These are phyloP conservation scores for Medakamo hakoo DNA, from an alignment of 139 green algal genomes.

Conservation along the genomic window DNA sequence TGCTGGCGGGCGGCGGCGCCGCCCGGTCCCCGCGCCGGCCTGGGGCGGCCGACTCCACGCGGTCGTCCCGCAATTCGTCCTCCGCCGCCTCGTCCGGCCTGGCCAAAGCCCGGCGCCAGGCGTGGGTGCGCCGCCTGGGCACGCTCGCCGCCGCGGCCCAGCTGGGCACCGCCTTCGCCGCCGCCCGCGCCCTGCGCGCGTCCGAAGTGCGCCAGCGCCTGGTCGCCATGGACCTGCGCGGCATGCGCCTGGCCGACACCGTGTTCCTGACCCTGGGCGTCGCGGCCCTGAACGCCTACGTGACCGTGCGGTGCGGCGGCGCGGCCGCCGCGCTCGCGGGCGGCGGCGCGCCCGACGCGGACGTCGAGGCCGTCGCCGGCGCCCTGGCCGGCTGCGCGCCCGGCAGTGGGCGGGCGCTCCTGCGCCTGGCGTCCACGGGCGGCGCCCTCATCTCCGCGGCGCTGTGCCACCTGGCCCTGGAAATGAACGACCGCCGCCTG, in stretches of 20 bases:
- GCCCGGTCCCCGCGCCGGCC: too few relatives aligned
- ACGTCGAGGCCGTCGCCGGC: background rate
- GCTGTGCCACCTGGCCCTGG: slow-evolving; percentile 15
- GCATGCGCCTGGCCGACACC: slow-evolving; percentile 22
- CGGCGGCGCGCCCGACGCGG: background rate
- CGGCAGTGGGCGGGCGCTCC: background rate
- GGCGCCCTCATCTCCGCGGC: slow-evolving; percentile 10
- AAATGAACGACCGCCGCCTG: slow-evolving; percentile 16
- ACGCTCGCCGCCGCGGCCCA: slow-evolving; percentile 14
- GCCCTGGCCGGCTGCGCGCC: background rate
- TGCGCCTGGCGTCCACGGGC: background rate
- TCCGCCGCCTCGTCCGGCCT: too few relatives aligned
- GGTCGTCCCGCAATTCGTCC: too few relatives aligned
- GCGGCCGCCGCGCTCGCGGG: background rate
- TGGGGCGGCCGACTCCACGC: too few relatives aligned
- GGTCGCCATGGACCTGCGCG: slow-evolving; percentile 23
- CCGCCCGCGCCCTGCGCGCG: slow-evolving; percentile 13
- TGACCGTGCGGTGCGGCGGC: slow-evolving; percentile 4
- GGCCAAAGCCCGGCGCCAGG: slow-evolving; percentile 9
- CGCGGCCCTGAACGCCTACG: slow-evolving; percentile 10
- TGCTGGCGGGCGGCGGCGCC: too few relatives aligned
- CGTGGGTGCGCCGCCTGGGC: slow-evolving; percentile 11
- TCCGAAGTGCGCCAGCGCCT: slow-evolving; percentile 12
- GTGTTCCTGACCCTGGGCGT: slow-evolving; percentile 20
- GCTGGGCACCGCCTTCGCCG: slow-evolving; percentile 21